Evolutionary conservation across 2,329 filamentous ascomycete genomes (phyloP), one percentile per base, ranked within the genome.

Genomic region (Stagonosporopsis vannaccii): DNA sequence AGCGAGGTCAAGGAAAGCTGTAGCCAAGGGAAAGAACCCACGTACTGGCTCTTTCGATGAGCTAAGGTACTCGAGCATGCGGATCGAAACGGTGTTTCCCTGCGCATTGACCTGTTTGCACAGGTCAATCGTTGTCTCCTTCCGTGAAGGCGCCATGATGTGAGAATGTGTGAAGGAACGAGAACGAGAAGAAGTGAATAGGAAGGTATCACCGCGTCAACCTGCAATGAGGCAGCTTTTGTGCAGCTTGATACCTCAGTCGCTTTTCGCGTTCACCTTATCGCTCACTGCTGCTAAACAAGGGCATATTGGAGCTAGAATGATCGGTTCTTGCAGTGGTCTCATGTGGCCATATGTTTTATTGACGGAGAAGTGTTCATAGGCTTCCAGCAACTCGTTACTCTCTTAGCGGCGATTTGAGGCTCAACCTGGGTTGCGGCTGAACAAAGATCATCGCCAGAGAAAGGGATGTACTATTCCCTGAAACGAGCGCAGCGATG

Each of bases 1-100:
- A 69, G 85, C 87, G 4, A 86, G 84, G 51, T 89, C 87, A 55
- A 90, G 81, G 66, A 90, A 89, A 60, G 88, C 85, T 58, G 83
- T 82, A 8, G 87, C 86, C 2, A 48, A 37, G 8, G 44, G n/a
- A 90, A 80, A 25, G 80, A 79, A 58, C 67, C 78, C 56, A 61
- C 70, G 65, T 68, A 77, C 58, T 67, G 63, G 62, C 70, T 68
- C 58, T 69, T 65, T 73, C 13, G 70, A 42, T 50, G 73, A 53
- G 68, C 69, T 60, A 67, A 73, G 56, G 68, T 67, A 71, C 67
- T 78, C 46, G 59, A 74, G 56, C 72, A 71, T 59, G 70, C 77
- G 73, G 67, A 78, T 74, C 49, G 87, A 85, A 62, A 90, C 87
- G 57, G 62, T 67, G 50, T 74, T 74, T 22, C 71, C 81, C 20